These are phyloP conservation scores for Solanum aculeatissimum DNA, from an alignment of 305 asterid genomes.

Conservation along the genomic window DNA sequence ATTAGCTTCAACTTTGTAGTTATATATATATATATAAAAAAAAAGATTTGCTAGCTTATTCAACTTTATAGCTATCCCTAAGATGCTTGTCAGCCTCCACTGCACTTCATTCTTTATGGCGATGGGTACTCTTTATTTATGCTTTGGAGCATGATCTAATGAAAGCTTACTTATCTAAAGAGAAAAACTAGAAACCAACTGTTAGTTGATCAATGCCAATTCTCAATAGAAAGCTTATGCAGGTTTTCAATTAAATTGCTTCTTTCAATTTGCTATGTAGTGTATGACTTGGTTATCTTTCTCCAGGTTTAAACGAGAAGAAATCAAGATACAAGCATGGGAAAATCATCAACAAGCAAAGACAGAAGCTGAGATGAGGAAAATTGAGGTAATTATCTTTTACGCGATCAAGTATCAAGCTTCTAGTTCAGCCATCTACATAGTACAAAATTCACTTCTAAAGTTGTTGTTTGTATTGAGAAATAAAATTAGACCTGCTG, in stretches of 20 bases:
- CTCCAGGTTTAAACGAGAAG: constrained; percentile 24
- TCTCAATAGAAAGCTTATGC: background rate
- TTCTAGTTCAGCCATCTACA: background rate
- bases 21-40: too few species aligned
- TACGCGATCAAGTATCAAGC: background rate
- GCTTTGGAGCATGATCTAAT: background rate
- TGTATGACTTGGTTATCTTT: background rate
- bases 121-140: background rate
- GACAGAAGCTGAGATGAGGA: constrained; percentile 32
- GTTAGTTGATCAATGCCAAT: background rate
- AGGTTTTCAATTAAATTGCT: background rate
- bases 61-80: background rate
- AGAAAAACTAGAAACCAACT: background rate
- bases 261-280: background rate
- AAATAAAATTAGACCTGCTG: background rate
- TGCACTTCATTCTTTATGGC: background rate
- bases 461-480: too few species aligned
- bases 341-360: constrained; percentile 32
- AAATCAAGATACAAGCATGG: constrained; percentile 32
- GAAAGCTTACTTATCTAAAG: background rate
- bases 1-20: background rate
- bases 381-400: constrained; percentile 20
- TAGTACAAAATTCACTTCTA: background rate
- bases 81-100: background rate
- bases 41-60: background rate